Base-by-base conservation (phyloP, 495 filamentous ascomycete species). In the Aspergillus avenaceus region DNA sequence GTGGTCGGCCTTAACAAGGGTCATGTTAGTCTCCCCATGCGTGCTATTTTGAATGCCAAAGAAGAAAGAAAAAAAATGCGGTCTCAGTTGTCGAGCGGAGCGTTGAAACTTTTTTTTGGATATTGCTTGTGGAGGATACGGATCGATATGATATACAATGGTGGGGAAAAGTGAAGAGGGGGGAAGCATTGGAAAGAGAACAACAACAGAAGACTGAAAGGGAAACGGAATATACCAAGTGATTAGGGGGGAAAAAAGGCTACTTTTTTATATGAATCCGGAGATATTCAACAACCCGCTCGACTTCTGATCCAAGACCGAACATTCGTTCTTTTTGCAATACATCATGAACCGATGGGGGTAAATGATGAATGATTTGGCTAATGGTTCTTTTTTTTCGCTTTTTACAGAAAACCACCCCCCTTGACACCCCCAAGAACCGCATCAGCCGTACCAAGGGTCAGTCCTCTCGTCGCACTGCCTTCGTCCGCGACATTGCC, bases 401-500 rank as follows among this genome's bases (percentile, higher is more conserved):
- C 67, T 49, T 37, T 52, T 47, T 73, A 75, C 67, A 92, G 90
- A 95, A 96, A 85, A 91, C 91, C 73, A 96, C 90, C 59, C 76
- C 88, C 56, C 82, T 89, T 66, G 69, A 77, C 65, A 84, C 85
- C 68, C 77, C 81, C 70, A 95, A 95, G 82, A 84, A 83, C 67
- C 83, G 87, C 61, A 84, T 95, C 67, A 93, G 88, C 64, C 82
- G 87, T 54, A 87, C 83, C 71, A 96, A 96, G 80, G 93, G 93
- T 58, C 84, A 89, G 69, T 78, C 91, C 67, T 92, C 88, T 75
- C 91, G 90, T 82, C 81, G 88, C 56, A 97, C 93, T 57, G 82
- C 85, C 54, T 97, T 97, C 76, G 92, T 96, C 55, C 80, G 88
- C 59, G 87, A 93, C 66, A 87, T 97, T 69, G 88, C 95, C 66